Base-by-base conservation (phyloP, 2,329 filamentous ascomycete genomes). In the Trichoderma citrinoviride region DNA sequence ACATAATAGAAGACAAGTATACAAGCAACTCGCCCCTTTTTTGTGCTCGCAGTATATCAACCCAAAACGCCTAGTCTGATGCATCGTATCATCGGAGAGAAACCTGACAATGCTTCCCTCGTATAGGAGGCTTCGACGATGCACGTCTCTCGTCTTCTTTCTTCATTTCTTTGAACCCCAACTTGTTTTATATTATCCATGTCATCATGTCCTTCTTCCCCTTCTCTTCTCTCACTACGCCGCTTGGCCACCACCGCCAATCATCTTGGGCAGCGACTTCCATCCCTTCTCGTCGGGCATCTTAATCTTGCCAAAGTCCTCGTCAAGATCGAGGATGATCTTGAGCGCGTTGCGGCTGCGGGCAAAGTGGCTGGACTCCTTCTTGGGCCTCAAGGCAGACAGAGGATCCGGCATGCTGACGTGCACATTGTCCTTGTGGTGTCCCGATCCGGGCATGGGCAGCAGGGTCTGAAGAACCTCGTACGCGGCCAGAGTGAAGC, bases 401-500 rank as follows among this genome's bases (percentile, higher is more conserved):
- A 86, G 81, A 2, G 87, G 88, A 70, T 90, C 88, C 19, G 85
- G 77, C 43, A 87, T 83, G 53, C 89, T 88, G 19, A 80, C 82
- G 63, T 85, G 80, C 6, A 84, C 80, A 68, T 81, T 80, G 15
- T 81, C 78, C 64, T 84, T 78, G 49, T 86, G 76, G 49, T 86
- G 76, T 67, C 80, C 78, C 47, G 80, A 80, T 61, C 91, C 92
- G 2, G 93, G 92, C 73, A 78, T 76, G 6, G 95, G 95, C 50
- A 98, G 79, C 49, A 88, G 61, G 67, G 83, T 90, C 80, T 97
- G 93, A 57, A 99, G 82, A 43, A 99, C 84, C 78, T 99, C 95
- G 78, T 98, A 99, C 49, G 91, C 91, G 3, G 95, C 95, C 25
- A 99, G 87, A 0, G 95, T 99, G 82, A 98, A 98, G 69, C 95